Percentiles rank a stretch among this genome's conserved stretches.
Evolutionary conservation across 768 basidiomycete genomes (phyloP).

Genomic region (Leccinum sublutescens): DNA sequence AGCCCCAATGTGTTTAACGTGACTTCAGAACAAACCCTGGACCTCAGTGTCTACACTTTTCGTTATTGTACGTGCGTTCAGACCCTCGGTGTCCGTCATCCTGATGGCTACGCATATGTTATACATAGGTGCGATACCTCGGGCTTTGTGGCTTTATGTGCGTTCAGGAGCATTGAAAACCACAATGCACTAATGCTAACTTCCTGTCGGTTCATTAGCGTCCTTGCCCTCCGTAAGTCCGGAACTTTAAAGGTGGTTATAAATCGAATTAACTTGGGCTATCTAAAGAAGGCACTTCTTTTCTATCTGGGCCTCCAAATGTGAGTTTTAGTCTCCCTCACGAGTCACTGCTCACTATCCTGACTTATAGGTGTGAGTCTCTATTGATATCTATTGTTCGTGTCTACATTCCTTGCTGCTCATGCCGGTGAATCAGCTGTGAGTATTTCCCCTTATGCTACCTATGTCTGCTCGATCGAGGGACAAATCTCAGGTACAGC

Average conservation of each 20-base stretch:
- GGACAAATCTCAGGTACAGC: background rate
- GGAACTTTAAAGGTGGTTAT: background rate
- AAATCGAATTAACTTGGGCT: background rate
- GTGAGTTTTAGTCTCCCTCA: slow-evolving; percentile 2
- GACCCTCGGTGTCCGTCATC: background rate
- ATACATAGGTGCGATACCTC: background rate
- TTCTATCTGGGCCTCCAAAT: slow-evolving; percentile 8
- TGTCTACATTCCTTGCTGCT: background rate
- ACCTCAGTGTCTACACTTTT: slow-evolving; percentile 10
- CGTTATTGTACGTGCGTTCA: slow-evolving; percentile 11
- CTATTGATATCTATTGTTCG: background rate
- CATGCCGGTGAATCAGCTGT: background rate
- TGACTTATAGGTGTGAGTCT: slow-evolving; percentile 12
- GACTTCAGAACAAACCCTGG: slow-evolving; percentile 7
- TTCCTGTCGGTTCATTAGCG: background rate
- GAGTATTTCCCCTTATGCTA: background rate
- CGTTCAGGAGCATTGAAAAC: background rate
- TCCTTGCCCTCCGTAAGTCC: background rate
- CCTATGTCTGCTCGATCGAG: background rate
- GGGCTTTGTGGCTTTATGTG: background rate
- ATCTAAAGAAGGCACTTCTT: slow-evolving; percentile 7
- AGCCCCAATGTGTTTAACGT: background rate
- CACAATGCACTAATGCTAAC: background rate
- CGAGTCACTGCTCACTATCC: background rate
- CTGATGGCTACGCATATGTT: background rate